phyloP scores from a whole-genome alignment of 805 yeast genomes.

The Saccharomycopsis selenospora region DNA sequence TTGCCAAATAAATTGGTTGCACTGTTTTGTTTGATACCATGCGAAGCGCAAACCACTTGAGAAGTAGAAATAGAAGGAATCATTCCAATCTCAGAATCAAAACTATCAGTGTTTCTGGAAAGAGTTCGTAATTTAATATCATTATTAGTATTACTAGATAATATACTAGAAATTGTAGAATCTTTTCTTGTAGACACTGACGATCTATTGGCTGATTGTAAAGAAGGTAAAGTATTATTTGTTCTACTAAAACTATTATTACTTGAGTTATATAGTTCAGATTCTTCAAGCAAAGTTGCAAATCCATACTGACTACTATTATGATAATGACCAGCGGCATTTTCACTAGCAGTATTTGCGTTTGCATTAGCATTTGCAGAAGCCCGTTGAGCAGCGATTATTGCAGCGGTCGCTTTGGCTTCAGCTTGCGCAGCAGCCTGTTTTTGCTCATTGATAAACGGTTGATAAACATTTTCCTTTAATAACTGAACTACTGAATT shows the following conservation, averaged over 20 bases:
- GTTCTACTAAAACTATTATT: too few relatives aligned
- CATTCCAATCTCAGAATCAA: neutral
- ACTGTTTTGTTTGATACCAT: too few relatives aligned
- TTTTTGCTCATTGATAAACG: constrained; percentile 22
- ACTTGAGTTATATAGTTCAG: too few relatives aligned
- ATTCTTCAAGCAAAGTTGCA: neutral
- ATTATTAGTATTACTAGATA: neutral
- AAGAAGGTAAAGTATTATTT: too few relatives aligned
- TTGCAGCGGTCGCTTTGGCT: too few relatives aligned
- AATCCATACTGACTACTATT: neutral
- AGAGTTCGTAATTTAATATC: neutral
- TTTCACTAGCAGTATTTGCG: too few relatives aligned
- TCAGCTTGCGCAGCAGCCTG: too few relatives aligned
- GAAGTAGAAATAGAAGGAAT: neutral
- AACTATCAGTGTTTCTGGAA: neutral
- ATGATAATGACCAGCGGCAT: neutral
- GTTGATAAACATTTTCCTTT: constrained; percentile 30
- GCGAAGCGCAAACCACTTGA: too few relatives aligned
- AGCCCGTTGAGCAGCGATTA: too few relatives aligned
- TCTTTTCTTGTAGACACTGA: constrained; percentile 2
- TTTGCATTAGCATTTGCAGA: too few relatives aligned
- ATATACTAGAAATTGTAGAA: neutral
- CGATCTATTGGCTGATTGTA: neutral
- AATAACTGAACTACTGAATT: constrained; percentile 28
- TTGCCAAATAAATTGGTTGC: neutral